A percentile compares a stretch with the other conserved stretches of the same genome.
Conservation (phyloP, 306 rosid genomes). For the Carpinus fangiana region DNA sequence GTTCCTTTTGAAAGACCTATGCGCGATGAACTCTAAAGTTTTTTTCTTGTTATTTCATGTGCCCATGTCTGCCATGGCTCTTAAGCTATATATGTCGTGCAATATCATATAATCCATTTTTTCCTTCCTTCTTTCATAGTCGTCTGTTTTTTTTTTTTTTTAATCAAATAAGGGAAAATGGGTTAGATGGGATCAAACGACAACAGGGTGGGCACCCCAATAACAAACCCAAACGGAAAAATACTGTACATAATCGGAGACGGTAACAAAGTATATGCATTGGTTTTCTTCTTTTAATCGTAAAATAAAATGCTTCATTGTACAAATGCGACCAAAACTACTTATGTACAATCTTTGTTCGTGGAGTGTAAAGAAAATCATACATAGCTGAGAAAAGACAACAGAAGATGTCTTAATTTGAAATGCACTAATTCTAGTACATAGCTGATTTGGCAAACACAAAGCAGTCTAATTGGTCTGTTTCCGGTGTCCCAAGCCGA, state of each 20-base stretch:
- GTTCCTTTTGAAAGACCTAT: constrained; percentile 50
- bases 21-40: constrained; percentile 68
- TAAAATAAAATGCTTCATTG: not conserved
- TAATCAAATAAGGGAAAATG: no score
- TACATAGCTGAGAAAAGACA: constrained; percentile 12
- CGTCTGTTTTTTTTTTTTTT: no score
- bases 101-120: not conserved
- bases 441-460: constrained; percentile 1
- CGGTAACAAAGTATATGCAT: no score
- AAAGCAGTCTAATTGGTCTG: constrained; percentile 3
- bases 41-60: not conserved
- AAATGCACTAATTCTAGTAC: not conserved
- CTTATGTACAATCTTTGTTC: constrained; percentile 16
- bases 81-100: not conserved
- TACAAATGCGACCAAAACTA: not conserved
- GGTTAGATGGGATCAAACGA: no score
- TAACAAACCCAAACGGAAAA: no score
- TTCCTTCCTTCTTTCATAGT: not conserved
- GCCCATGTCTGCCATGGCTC: not conserved
- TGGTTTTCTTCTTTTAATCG: not conserved
- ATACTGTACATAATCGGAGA: no score
- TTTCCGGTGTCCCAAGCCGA: not conserved
- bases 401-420: not conserved
- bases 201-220: no score
- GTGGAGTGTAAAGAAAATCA: not conserved